phyloP scores from a whole-genome alignment of 2,329 filamentous ascomycete species.

The Cercospora sesami region DNA sequence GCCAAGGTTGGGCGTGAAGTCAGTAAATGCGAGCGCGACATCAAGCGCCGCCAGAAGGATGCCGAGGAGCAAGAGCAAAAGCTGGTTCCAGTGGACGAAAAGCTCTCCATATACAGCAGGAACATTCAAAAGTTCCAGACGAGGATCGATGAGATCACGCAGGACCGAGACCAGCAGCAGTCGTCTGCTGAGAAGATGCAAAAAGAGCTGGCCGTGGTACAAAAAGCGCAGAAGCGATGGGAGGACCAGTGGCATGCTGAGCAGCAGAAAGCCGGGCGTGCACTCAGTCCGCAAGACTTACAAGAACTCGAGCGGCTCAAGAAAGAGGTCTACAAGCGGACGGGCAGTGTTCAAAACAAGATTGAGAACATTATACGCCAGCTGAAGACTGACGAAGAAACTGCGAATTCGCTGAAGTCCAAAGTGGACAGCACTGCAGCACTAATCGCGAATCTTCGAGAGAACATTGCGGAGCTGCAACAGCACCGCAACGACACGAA shows the following conservation, averaged over 20 bases:
- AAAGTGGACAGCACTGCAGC: conserved; percentile 79
- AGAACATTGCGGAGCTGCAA: conserved; percentile 67
- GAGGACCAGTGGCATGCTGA: conserved; percentile 83
- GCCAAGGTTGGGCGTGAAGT: conserved; percentile 73
- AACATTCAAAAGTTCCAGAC: conserved; percentile 68
- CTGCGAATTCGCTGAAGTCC: conserved; percentile 82
- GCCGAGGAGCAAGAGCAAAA: conserved; percentile 84
- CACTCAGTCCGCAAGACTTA: conserved; percentile 80
- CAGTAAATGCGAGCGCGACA: conserved; percentile 76
- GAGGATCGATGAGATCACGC: conserved; percentile 68
- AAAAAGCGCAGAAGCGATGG: conserved; percentile 85
- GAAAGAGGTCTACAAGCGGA: conserved; percentile 79
- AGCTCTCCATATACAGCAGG: conserved; percentile 74
- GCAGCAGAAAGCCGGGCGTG: conserved; percentile 81
- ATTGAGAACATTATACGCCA: conserved; percentile 85
- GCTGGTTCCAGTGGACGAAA: conserved; percentile 87
- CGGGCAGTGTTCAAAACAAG: conserved; percentile 76
- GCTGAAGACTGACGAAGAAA: conserved; percentile 86
- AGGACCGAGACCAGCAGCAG: conserved; percentile 73
- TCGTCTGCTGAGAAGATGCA: conserved; percentile 70
- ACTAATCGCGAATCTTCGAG: conserved; percentile 70
- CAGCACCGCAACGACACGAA: conserved; percentile 67
- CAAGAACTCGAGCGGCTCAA: conserved; percentile 86
- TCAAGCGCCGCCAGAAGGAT: conserved; percentile 80
- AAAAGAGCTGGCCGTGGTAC: conserved; percentile 78